A percentile compares a stretch with the other conserved stretches of the same genome.
These are phyloP conservation scores for Hypholoma sublateritium DNA, from an alignment of 768 basidiomycete species.

Conservation along the genomic window DNA sequence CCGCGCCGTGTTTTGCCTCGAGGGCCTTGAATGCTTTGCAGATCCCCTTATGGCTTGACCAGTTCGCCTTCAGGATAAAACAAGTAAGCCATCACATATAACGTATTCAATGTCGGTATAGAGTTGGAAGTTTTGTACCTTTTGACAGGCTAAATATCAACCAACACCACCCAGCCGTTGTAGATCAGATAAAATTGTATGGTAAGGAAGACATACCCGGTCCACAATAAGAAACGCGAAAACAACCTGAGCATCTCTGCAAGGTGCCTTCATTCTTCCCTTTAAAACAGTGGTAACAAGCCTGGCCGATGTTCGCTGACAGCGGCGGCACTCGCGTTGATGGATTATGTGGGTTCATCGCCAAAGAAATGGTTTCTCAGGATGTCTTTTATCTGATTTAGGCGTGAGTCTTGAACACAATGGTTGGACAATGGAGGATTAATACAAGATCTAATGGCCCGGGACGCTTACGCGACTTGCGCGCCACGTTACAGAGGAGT, in stretches of 20 bases:
- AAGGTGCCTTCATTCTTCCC: constrained; percentile 18
- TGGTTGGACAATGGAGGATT: too few relatives aligned
- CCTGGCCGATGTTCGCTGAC: constrained; percentile 24
- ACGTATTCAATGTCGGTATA: not conserved
- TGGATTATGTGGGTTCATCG: not conserved
- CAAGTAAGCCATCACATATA: not conserved
- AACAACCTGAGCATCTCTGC: constrained; percentile 30
- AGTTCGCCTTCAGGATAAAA: constrained; percentile 21
- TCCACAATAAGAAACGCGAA: constrained; percentile 31
- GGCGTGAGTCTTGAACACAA: too few relatives aligned
- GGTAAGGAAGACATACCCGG: constrained; percentile 15
- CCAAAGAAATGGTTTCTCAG: not conserved
- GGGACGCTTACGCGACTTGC: too few relatives aligned
- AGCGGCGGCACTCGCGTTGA: constrained; percentile 17
- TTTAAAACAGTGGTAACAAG: constrained; percentile 32
- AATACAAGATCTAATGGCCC: too few relatives aligned
- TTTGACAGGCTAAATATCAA: constrained; percentile 27
- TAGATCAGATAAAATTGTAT: not conserved
- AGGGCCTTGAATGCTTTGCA: constrained; percentile 30
- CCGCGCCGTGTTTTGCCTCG: constrained; percentile 16
- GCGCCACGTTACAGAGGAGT: too few relatives aligned
- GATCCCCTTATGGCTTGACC: constrained; percentile 29
- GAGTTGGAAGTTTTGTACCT: constrained; percentile 15
- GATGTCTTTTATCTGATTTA: too few relatives aligned
- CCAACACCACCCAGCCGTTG: not conserved